Evolutionary conservation across 768 basidiomycete genomes (phyloP), one percentile per base, ranked within the genome.

Genomic region (Amanita rubescens): DNA sequence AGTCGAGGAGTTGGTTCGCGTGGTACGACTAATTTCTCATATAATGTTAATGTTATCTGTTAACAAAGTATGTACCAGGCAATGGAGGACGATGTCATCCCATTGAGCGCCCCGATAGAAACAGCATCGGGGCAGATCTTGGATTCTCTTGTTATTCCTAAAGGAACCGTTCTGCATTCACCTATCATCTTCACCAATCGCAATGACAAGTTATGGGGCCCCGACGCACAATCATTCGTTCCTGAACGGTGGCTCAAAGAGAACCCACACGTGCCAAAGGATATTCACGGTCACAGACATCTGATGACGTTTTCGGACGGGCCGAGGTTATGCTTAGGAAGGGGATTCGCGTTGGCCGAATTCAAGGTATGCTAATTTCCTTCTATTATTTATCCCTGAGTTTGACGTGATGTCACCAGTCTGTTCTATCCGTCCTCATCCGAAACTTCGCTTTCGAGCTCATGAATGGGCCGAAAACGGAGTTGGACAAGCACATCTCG

Each of bases 231-330:
- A 24, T 63, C 68, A 32, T 78, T 78, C 58, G 63, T 63, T 7
- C 77, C 76, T 1, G 67, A 70, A 38, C 68, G 76, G 1, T 79
- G 77, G 76, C 56, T 74, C 9, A 60, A 68, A 4, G 58, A 50
- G 1, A 62, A 12, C 54, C 55, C 48, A 55, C 58, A 27, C 17
- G 45, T 49, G 3, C 70, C 69, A 7, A 62, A 68, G 25, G 67
- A 67, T 30, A 57, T 73, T 38, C 68, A 68, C 30, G 69, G 71
- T 2, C 67, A 71, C 32, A 62, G 65, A 17, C 75, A 77, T 37
- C 53, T 77, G 1, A 62, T 75, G 47, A 72, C 72, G 3, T 79
- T 77, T 58, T 62, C 69, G 1, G 76, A 78, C 37, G 78, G 77
- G 1, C 67, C 69, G 4, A 63, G 75, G 33, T 67, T 63, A 19